Conservation (phyloP, 345 rosid species). For the Ceriops decandra region DNA sequence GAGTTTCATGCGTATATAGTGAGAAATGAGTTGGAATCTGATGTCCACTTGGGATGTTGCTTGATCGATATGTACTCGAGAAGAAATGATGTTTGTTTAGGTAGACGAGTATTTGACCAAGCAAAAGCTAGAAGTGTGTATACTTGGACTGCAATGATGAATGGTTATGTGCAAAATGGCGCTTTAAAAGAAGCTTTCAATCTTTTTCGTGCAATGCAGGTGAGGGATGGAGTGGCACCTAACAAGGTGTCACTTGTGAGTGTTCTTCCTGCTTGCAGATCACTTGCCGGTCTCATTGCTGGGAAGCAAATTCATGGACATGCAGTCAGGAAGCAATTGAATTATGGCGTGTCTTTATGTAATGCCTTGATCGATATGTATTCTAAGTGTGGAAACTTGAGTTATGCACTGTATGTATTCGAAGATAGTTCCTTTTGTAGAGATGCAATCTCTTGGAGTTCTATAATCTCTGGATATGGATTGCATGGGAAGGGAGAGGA, state of each 20-base stretch:
- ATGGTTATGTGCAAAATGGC: constrained; percentile 46
- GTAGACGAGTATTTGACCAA: constrained; percentile 42
- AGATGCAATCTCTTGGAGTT: constrained; percentile 69
- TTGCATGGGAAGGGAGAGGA: constrained; percentile 65
- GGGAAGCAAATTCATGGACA: constrained; percentile 65
- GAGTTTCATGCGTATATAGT: constrained; percentile 55
- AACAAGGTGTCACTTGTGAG: constrained; percentile 55
- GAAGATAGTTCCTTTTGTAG: constrained; percentile 29
- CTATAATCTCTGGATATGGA: constrained; percentile 66
- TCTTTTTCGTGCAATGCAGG: constrained; percentile 56
- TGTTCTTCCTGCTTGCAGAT: constrained; percentile 54
- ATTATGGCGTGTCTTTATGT: constrained; percentile 34
- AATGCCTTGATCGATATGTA: constrained; percentile 69
- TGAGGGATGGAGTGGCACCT: constrained; percentile 40
- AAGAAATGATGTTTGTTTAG: constrained; percentile 23
- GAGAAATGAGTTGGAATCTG: constrained; percentile 38
- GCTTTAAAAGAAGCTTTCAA: constrained; percentile 41
- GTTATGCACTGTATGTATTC: constrained; percentile 49
- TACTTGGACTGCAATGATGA: constrained; percentile 68
- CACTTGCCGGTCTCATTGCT: constrained; percentile 37
- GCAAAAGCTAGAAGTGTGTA: constrained; percentile 44
- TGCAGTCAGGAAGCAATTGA: constrained; percentile 41
- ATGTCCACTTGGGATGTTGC: constrained; percentile 51
- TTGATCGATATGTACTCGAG: constrained; percentile 62
- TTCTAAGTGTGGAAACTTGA: constrained; percentile 57